Evolutionary conservation across 345 rosid genomes (phyloP), one percentile per base, ranked within the genome.

Genomic region (Rhizophora apiculata): DNA sequence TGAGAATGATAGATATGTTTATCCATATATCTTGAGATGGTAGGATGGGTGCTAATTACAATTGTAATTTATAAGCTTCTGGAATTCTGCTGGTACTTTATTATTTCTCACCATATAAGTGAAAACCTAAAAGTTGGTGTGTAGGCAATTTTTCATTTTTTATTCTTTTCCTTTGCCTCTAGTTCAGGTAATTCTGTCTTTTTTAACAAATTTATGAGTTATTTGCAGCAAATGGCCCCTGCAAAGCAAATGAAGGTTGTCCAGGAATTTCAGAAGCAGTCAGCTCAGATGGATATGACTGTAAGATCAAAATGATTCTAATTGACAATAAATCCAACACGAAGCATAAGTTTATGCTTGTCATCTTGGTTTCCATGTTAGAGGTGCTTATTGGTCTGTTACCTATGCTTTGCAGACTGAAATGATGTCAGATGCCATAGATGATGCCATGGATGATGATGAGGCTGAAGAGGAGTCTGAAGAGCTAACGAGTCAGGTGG

Each of bases 391-490:
- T 70, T 61, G 53, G 62, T 68, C 65, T 57, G 48, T 29, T 43
- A 20, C 53, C 46, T 72, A 21, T 80, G 60, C 69, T 27, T 19
- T 79, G 75, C 88, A 94, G 99, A 86, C 88, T 43, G 97, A 95
- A 80, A 92, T 92, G 97, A 89, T 95, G 96, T 89, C 99, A 62
- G 96, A 95, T 34, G 70, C 93, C 58, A 89, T 95, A 73, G 96
- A 95, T 68, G 96, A 86, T 78, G 88, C 89, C 62, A 74, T 95
- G 84, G 99, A 95, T 66, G 31, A 88, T 72, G 99, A 92, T 30
- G 97, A 89, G 78, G 97, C 97, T 53, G 97, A 95, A 81, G 97
- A 92, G 36, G 99, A 95, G 78, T 88, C 89, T 54, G 98, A 94
- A 52, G 97, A 94, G 68, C 82, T 94, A 75, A 94, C 98, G 43